These are phyloP conservation scores for Pleurotus salmoneostramineus DNA, from an alignment of 768 basidiomycete genomes.

Conservation along the genomic window DNA sequence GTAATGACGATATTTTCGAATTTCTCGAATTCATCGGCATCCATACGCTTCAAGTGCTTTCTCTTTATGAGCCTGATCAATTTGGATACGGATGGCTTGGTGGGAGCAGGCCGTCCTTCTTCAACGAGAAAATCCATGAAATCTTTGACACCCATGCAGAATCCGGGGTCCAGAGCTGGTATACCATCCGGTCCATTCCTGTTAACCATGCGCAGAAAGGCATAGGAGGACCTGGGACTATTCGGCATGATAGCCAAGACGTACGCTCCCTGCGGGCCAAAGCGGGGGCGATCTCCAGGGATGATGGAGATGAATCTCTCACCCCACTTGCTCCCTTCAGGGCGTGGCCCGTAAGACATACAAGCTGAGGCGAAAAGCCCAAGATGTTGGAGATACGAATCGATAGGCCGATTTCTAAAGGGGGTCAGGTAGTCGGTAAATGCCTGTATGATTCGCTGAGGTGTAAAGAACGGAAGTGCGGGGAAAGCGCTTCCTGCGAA, in stretches of 20 bases:
- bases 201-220: not conserved
- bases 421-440: not conserved
- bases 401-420: not conserved
- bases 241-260: not conserved
- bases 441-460: not conserved
- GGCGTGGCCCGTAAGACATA: not conserved
- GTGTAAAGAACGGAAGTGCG: conserved; percentile 4
- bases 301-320: not conserved
- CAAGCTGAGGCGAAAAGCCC: not conserved
- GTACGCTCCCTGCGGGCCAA: not conserved
- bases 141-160: not conserved
- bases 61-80: not conserved
- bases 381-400: not conserved
- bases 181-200: not conserved
- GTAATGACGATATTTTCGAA: too few relatives aligned
- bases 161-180: not conserved
- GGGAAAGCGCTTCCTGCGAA: not conserved
- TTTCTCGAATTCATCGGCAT: too few relatives aligned
- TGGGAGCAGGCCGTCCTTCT: not conserved
- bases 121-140: not conserved
- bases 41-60: too few relatives aligned
- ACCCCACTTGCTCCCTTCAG: not conserved
- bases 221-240: not conserved
- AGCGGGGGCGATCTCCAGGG: not conserved
- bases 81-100: not conserved